phyloP scores from a whole-genome alignment of 352 stramenopile species.

The Phytophthora colocasiae region DNA sequence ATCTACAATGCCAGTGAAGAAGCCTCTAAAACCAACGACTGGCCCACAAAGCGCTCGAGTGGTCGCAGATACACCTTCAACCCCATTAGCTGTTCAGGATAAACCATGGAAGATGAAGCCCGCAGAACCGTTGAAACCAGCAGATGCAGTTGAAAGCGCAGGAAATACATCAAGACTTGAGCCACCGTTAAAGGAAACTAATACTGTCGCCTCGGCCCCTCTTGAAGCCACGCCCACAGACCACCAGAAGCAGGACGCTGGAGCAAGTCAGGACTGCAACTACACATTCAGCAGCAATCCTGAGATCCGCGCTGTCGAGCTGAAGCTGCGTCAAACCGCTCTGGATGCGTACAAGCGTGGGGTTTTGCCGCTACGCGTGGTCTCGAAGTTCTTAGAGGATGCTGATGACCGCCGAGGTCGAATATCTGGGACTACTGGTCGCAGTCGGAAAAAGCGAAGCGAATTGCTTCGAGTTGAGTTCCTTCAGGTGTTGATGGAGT shows the following conservation, averaged over 20 bases:
- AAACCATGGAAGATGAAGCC: conserved; percentile 11
- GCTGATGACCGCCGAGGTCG: conserved; percentile 28
- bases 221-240: neutral
- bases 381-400: conserved; percentile 78
- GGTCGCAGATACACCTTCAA: conserved; percentile 7
- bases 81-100: conserved; percentile 3
- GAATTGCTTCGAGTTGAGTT: conserved; percentile 90
- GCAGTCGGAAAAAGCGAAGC: conserved; percentile 27
- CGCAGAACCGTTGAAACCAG: neutral
- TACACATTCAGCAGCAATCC: conserved; percentile 87
- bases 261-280: conserved; percentile 59
- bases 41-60: conserved; percentile 27
- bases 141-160: neutral
- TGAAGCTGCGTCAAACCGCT: conserved; percentile 83
- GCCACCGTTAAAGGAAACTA: neutral
- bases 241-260: neutral
- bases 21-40: conserved; percentile 8
- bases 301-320: conserved; percentile 81
- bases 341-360: conserved; percentile 75
- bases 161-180: neutral
- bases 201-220: neutral
- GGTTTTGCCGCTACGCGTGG: conserved; percentile 68
- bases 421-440: conserved; percentile 13
- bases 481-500: conserved; percentile 93
- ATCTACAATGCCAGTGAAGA: conserved; percentile 14